Base-by-base conservation (phyloP, 495 filamentous ascomycete species). In the Parmelia sp. region DNA sequence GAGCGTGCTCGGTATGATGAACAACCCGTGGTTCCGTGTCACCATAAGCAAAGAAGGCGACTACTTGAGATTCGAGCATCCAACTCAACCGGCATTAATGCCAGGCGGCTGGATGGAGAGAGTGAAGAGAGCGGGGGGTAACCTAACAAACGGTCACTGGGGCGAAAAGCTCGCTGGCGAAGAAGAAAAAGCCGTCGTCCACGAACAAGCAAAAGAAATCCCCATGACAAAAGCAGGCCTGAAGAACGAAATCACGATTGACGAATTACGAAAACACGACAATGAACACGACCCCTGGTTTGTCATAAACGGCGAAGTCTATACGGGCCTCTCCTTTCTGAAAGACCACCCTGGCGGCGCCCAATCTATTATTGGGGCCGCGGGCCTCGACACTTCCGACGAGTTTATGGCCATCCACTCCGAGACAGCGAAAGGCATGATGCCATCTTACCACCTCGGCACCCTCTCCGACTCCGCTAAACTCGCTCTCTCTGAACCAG, bases 1-100 rank as follows among this genome's bases (percentile, higher is more conserved):
- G 93, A 90, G 84, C 63, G 92, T 96, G 23, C 76, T 97, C 49
- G 93, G 93, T 0, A 97, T 97, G 93, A 97, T 97, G 93, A 96
- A 97, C 72, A 97, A 96, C 70, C 88, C 92, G 10, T 97, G 93
- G 93, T 97, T 87, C 73, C 80, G 93, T 21, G 81, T 97, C 9
- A 82, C 85, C 8, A 90, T 97, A 63, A 85, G 82, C 49, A 86
- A 87, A 63, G 89, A 96, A 66, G 82, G 77, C 0, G 79, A 85
- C 40, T 71, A 66, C 29, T 73, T 97, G 51, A 82, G 84, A 11
- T 97, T 97, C 64, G 92, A 97, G 67, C 93, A 97, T 69, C 93
- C 93, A 1, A 96, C 90, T 2, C 88, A 92, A 68, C 92, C 93
- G 17, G 87, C 86, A 0, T 71, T 91, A 36, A 85, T 86, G 62